A percentile compares a stretch with the other conserved stretches of the same genome.
Evolutionary conservation across 768 basidiomycete species (phyloP).

Genomic region (Amanita brunnescens): DNA sequence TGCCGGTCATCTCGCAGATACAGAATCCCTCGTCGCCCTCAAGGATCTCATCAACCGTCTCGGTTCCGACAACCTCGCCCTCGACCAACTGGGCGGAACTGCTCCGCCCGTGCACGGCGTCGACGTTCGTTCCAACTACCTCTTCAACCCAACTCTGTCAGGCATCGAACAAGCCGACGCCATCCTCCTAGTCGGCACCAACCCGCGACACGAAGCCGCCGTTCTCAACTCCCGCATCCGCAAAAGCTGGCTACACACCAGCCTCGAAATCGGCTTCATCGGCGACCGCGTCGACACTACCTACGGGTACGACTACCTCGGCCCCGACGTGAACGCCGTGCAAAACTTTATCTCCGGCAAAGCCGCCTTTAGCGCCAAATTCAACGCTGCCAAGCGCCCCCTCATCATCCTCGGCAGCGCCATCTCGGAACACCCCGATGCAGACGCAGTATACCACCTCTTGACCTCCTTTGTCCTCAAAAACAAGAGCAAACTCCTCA

Average conservation of each 20-base stretch:
- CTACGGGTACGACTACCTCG: constrained; percentile 91
- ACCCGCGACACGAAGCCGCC: constrained; percentile 94
- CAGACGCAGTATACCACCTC: constrained; percentile 64
- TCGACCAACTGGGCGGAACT: constrained; percentile 67
- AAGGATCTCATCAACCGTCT: constrained; percentile 91
- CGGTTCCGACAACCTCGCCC: constrained; percentile 87
- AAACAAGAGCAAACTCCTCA: constrained; percentile 69
- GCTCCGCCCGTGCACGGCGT: constrained; percentile 69
- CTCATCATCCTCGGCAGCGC: constrained; percentile 90
- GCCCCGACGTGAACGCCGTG: constrained; percentile 64
- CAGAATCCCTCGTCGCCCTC: constrained; percentile 86
- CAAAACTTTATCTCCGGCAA: constrained; percentile 73
- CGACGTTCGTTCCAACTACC: constrained; percentile 91
- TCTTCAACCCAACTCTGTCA: constrained; percentile 90
- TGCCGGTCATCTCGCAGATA: constrained; percentile 88
- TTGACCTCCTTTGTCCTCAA: constrained; percentile 73
- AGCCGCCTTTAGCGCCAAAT: constrained; percentile 73
- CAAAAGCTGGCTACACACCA: constrained; percentile 86
- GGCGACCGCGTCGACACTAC: constrained; percentile 88
- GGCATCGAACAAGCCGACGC: constrained; percentile 87
- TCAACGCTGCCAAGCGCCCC: constrained; percentile 84
- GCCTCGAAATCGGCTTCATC: constrained; percentile 80
- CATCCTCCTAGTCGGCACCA: constrained; percentile 91
- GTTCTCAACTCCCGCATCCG: constrained; percentile 96
- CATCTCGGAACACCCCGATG: constrained; percentile 78